These are phyloP conservation scores for Dentipellis sp. DNA, from an alignment of 768 basidiomycete genomes.

Conservation along the genomic window DNA sequence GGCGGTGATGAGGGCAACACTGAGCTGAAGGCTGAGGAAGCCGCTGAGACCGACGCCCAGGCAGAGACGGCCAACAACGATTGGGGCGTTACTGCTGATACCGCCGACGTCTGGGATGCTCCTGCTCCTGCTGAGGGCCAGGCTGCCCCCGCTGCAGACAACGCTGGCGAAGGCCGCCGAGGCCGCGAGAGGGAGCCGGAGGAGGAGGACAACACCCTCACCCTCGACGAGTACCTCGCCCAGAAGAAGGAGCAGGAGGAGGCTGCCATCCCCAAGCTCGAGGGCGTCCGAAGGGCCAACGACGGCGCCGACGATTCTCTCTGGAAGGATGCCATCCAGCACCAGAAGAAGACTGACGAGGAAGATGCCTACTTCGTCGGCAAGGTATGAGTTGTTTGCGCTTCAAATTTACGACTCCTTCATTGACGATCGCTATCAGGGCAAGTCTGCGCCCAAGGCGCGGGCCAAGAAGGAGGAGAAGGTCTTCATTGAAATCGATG, in stretches of 20 bases:
- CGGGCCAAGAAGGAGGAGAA: constrained; percentile 84
- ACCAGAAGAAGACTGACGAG: constrained; percentile 54
- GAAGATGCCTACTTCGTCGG: constrained; percentile 77
- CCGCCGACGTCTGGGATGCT: constrained; percentile 21
- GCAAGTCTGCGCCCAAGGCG: constrained; percentile 54
- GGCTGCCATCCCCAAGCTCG: constrained; percentile 64
- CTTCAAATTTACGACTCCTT: neutral
- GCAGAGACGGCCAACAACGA: constrained; percentile 32
- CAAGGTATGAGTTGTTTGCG: constrained; percentile 49
- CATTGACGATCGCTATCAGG: constrained; percentile 28
- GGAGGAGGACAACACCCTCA: constrained; percentile 90
- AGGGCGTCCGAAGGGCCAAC: constrained; percentile 59
- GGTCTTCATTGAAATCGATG: constrained; percentile 87
- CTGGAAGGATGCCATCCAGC: constrained; percentile 64
- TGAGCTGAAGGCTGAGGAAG: constrained; percentile 76
- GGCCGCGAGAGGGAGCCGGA: constrained; percentile 56
- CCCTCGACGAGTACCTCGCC: constrained; percentile 87
- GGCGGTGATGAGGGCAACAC: constrained; percentile 83
- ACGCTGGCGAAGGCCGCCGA: constrained; percentile 22
- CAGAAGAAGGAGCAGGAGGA: constrained; percentile 60
- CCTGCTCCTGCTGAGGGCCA: constrained; percentile 22
- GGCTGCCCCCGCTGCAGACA: constrained; percentile 21
- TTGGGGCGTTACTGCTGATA: constrained; percentile 28
- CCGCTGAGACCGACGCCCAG: constrained; percentile 62
- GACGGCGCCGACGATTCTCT: constrained; percentile 57